Conservation (phyloP, 2,329 filamentous ascomycete genomes). For the Fusarium devonianum region DNA sequence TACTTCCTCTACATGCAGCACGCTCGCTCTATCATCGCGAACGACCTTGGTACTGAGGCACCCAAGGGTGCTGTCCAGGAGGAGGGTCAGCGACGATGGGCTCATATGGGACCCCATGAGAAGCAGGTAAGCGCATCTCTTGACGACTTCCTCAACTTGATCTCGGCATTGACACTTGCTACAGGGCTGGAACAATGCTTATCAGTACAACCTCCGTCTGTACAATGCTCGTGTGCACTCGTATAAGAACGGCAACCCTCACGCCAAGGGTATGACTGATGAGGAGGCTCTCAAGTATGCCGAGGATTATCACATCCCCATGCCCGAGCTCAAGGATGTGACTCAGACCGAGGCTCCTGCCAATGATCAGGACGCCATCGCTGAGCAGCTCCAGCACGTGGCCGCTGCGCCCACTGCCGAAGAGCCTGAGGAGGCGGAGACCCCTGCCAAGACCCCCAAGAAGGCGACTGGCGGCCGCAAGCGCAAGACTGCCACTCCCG, state of each 20-base stretch:
- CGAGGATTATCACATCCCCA: slow-evolving; percentile 63
- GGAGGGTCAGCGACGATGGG: slow-evolving; percentile 88
- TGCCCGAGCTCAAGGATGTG: slow-evolving; percentile 57
- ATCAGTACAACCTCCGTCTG: slow-evolving; percentile 71
- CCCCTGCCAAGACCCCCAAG: slow-evolving; percentile 65
- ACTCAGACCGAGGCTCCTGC: slow-evolving; percentile 42
- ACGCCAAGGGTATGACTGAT: slow-evolving; percentile 67
- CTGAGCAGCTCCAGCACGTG: slow-evolving; percentile 63
- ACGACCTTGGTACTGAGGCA: slow-evolving; percentile 75
- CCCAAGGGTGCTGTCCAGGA: slow-evolving; percentile 88
- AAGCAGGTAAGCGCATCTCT: slow-evolving; percentile 60
- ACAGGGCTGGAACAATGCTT: slow-evolving; percentile 69
- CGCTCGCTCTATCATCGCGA: slow-evolving; percentile 81
- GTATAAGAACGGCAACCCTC: slow-evolving; percentile 66
- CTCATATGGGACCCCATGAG: slow-evolving; percentile 74
- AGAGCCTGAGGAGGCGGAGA: slow-evolving; percentile 54
- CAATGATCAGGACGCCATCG: slow-evolving; percentile 64
- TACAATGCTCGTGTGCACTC: slow-evolving; percentile 72
- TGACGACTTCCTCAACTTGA: neutral
- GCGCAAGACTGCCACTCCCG: slow-evolving; percentile 63
- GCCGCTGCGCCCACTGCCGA: slow-evolving; percentile 45
- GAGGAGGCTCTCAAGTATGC: slow-evolving; percentile 67
- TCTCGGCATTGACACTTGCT: slow-evolving; percentile 2
- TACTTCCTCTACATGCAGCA: slow-evolving; percentile 96
- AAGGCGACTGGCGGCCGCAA: slow-evolving; percentile 60